Percentiles rank a stretch among this genome's conserved stretches.
Evolutionary conservation across 176 grass and related monocot species (phyloP).

Genomic region (Ensete ventricosum): DNA sequence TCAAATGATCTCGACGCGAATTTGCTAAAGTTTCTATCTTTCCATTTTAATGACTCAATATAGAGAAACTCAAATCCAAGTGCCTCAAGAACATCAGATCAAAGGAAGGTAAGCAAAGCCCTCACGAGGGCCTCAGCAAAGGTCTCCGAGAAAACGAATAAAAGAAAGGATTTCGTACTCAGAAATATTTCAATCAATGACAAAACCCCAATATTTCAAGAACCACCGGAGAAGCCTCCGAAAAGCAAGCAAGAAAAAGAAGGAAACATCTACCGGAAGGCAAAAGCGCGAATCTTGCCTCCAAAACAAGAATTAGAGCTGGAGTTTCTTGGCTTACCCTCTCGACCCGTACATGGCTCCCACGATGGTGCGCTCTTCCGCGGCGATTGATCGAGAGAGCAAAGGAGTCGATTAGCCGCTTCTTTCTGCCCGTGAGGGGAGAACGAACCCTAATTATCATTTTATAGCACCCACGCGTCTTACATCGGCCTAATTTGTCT

Average conservation of each 20-base stretch:
- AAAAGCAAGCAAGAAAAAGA: neutral
- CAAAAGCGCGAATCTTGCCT: neutral
- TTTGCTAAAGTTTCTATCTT: no score
- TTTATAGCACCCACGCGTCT: neutral
- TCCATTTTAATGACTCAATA: no score
- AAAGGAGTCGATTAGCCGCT: neutral
- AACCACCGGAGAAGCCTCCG: neutral
- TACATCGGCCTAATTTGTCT: neutral
- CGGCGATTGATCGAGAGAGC: neutral
- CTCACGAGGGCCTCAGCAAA: no score
- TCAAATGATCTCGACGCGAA: no score
- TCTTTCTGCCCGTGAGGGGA: neutral
- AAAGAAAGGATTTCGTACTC: neutral
- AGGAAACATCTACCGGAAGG: neutral
- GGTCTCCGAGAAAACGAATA: neutral
- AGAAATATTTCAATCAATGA: neutral
- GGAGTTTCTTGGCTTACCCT: neutral
- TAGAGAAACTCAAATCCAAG: no score
- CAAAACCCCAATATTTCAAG: neutral
- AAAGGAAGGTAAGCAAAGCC: no score
- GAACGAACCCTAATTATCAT: neutral
- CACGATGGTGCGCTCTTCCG: neutral
- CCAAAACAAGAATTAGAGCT: neutral
- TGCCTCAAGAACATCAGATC: no score
- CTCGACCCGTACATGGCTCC: conserved; percentile 2